Evolutionary conservation across 441 rosid genomes (phyloP).

Genomic region (Syzygium syzygioides): DNA sequence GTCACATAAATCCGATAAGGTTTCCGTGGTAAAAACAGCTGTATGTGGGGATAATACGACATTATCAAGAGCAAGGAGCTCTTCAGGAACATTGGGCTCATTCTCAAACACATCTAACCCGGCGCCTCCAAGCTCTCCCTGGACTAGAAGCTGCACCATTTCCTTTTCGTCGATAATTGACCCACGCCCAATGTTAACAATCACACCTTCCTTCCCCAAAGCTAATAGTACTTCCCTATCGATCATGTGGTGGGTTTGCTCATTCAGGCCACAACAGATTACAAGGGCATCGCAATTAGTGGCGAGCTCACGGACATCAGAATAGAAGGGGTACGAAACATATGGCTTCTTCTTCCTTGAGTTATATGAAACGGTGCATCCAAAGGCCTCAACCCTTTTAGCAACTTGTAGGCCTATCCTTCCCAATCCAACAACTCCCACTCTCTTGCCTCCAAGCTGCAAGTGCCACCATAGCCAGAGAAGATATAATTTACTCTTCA

Average conservation of each 20-base stretch:
- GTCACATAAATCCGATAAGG: constrained; percentile 12
- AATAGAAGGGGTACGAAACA: constrained; percentile 28
- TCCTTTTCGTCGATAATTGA: constrained; percentile 44
- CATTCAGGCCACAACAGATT: constrained; percentile 34
- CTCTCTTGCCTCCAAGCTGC: constrained; percentile 48
- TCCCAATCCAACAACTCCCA: constrained; percentile 55
- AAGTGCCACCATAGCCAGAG: background rate
- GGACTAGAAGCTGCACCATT: constrained; percentile 29
- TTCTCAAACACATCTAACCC: constrained; percentile 66
- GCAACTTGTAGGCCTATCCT: constrained; percentile 41
- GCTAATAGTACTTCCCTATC: constrained; percentile 11
- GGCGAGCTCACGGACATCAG: constrained; percentile 33
- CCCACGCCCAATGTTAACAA: constrained; percentile 44
- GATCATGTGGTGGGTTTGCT: constrained; percentile 10
- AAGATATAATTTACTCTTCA: background rate
- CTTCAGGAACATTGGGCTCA: constrained; percentile 44
- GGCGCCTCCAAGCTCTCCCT: constrained; percentile 48
- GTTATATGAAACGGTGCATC: constrained; percentile 41
- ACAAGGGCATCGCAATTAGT: constrained; percentile 35
- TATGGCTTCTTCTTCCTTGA: constrained; percentile 36
- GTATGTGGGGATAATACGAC: constrained; percentile 35
- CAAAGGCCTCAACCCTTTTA: constrained; percentile 52
- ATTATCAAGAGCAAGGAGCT: constrained; percentile 31
- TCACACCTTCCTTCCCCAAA: constrained; percentile 6
- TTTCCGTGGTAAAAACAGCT: constrained; percentile 28